A percentile compares a stretch with the other conserved stretches of the same genome.
Evolutionary conservation across 2,329 filamentous ascomycete genomes (phyloP).

Genomic region (Exophiala phaeomuriformis): DNA sequence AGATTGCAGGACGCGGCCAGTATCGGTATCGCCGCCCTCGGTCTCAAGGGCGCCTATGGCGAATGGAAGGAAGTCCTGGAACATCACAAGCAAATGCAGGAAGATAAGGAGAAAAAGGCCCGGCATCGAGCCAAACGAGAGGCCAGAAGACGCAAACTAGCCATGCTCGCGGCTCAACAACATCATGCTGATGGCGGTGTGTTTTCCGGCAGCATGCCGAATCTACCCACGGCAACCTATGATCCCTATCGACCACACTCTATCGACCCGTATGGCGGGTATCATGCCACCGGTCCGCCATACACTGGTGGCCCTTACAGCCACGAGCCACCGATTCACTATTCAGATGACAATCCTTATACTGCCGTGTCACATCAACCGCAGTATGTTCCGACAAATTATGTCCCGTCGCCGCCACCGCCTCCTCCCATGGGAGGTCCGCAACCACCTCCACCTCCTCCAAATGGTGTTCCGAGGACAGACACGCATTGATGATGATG

Average conservation of each 20-base stretch:
- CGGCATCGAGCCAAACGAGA: constrained; percentile 25
- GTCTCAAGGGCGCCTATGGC: constrained; percentile 58
- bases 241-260: constrained; percentile 5
- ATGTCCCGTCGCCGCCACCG: background rate
- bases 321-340: background rate
- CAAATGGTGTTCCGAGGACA: background rate
- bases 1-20: constrained; percentile 59
- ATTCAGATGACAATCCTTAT: constrained; percentile 1
- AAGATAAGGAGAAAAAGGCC: constrained; percentile 47
- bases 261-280: background rate
- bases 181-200: constrained; percentile 14
- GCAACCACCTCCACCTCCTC: background rate
- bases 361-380: background rate
- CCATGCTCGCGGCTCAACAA: constrained; percentile 15
- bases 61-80: constrained; percentile 64
- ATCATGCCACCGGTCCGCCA: background rate
- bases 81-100: constrained; percentile 49
- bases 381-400: background rate
- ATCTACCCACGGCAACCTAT: constrained; percentile 9
- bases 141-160: constrained; percentile 23
- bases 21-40: constrained; percentile 59
- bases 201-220: constrained; percentile 20
- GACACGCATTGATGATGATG: background rate
- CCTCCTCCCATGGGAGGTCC: background rate
- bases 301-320: background rate